phyloP scores from a whole-genome alignment of 192 early-diverging fungal genomes.

The Kappamyces sp. region DNA sequence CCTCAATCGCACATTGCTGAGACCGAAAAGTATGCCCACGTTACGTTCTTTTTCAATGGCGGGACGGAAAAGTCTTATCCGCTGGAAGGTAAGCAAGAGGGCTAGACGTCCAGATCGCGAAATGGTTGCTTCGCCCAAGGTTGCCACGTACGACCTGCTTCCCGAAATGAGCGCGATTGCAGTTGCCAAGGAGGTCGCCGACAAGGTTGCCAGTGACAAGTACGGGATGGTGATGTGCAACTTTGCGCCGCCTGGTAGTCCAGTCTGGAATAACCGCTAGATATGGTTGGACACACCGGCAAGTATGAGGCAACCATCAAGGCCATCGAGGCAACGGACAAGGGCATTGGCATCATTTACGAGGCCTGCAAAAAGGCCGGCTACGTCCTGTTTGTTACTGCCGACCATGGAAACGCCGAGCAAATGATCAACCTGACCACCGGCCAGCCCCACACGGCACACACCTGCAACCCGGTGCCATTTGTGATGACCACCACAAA shows the following conservation, averaged over 20 bases:
- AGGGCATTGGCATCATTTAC: slow-evolving; percentile 87
- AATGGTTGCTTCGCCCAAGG: slow-evolving; percentile 86
- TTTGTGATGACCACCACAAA: slow-evolving; percentile 76
- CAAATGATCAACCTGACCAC: slow-evolving; percentile 89
- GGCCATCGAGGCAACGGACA: slow-evolving; percentile 91
- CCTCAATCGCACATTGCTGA: slow-evolving; percentile 96
- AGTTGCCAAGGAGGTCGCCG: slow-evolving; percentile 86
- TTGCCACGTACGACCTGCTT: slow-evolving; percentile 95
- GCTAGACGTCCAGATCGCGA: slow-evolving; percentile 52
- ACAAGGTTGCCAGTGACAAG: slow-evolving; percentile 66
- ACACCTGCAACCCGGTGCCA: slow-evolving; percentile 86
- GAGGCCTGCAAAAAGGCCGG: slow-evolving; percentile 84
- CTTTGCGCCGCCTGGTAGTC: slow-evolving; percentile 80
- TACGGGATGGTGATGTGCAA: slow-evolving; percentile 98
- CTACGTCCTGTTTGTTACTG: slow-evolving; percentile 90
- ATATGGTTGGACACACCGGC: slow-evolving; percentile 91
- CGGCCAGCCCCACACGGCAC: slow-evolving; percentile 89
- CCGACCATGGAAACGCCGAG: slow-evolving; percentile 99
- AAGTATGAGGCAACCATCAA: slow-evolving; percentile 83
- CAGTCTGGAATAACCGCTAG: slow-evolving; percentile 56
- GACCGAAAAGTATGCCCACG: slow-evolving; percentile 99
- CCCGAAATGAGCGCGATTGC: slow-evolving; percentile 90
- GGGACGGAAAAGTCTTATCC: slow-evolving; percentile 88
- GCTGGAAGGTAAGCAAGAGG: slow-evolving; percentile 42
- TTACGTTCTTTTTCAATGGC: slow-evolving; percentile 99